Conservation (phyloP, 495 filamentous ascomycete genomes). For the Daldinia bambusicola region DNA sequence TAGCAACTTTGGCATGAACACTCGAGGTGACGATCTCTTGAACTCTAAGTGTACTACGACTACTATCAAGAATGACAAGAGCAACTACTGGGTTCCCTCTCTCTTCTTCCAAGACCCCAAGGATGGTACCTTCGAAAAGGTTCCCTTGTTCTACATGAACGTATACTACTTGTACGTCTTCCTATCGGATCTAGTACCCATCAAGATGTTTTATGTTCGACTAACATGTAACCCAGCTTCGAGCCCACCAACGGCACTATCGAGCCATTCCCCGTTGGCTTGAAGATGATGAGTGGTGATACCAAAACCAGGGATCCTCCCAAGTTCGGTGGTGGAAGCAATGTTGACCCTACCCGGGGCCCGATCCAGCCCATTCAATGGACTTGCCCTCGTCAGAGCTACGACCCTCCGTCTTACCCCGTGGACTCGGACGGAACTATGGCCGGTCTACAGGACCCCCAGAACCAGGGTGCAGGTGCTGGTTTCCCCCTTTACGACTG, state of each 20-base stretch:
- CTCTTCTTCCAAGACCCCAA: conserved; percentile 70
- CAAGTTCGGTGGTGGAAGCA: conserved; percentile 44
- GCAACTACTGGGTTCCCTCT: conserved; percentile 80
- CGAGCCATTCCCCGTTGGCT: conserved; percentile 71
- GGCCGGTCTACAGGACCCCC: conserved; percentile 60
- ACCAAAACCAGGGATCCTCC: conserved; percentile 59
- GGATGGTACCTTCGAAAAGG: conserved; percentile 70
- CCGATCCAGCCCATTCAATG: conserved; percentile 57
- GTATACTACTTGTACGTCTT: conserved; percentile 75
- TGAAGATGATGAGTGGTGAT: conserved; percentile 78
- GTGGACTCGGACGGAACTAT: conserved; percentile 55
- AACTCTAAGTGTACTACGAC: conserved; percentile 74
- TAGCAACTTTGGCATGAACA: conserved; percentile 73
- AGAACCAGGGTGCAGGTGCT: conserved; percentile 59
- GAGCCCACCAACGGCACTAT: conserved; percentile 68
- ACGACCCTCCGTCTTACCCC: conserved; percentile 64
- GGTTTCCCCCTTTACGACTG: conserved; percentile 63
- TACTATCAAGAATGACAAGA: conserved; percentile 71
- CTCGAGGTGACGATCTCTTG: conserved; percentile 66
- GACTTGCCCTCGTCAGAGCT: conserved; percentile 58
- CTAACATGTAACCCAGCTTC: conserved; percentile 56
- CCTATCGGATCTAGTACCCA: neutral
- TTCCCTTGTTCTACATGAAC: conserved; percentile 67
- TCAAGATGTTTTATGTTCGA: neutral
- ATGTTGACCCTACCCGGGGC: conserved; percentile 55